Conservation (phyloP, 257 asterid species). For the Solanum pennellii region DNA sequence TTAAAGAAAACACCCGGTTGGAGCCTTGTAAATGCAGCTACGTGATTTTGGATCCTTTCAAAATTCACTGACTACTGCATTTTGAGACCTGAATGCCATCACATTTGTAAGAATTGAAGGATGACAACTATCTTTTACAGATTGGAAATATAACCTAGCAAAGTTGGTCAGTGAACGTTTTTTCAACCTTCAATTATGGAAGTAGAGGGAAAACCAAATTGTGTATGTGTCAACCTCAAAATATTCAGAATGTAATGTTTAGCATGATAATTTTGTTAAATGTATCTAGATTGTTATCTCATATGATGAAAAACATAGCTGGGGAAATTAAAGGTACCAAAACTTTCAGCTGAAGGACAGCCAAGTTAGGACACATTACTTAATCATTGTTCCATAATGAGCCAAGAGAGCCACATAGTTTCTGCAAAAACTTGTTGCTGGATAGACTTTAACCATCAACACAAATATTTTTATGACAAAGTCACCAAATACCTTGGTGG, state of each 20-base stretch:
- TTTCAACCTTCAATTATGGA: neutral
- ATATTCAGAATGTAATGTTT: neutral
- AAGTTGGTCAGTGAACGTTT: neutral
- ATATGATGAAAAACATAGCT: neutral
- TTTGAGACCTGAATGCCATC: neutral
- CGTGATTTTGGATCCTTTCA: constrained; percentile 2
- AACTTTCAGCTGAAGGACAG: neutral
- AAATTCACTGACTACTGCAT: neutral
- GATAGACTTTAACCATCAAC: neutral
- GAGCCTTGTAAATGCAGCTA: constrained; percentile 37
- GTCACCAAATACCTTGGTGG: neutral
- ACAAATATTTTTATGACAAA: neutral
- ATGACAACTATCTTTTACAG: neutral
- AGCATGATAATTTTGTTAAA: neutral
- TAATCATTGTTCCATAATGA: neutral
- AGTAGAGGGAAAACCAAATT: neutral
- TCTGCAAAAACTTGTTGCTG: neutral
- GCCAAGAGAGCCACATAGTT: neutral
- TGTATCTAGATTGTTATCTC: neutral
- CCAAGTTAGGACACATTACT: neutral
- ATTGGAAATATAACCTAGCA: neutral
- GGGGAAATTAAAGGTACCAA: neutral
- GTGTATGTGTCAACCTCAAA: neutral
- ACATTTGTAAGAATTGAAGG: neutral
- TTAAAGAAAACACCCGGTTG: constrained; percentile 64